A percentile compares a stretch with the other conserved stretches of the same genome.
phyloP scores from a whole-genome alignment of 1,284 basidiomycete species.

The Apiotrichum sp. region DNA sequence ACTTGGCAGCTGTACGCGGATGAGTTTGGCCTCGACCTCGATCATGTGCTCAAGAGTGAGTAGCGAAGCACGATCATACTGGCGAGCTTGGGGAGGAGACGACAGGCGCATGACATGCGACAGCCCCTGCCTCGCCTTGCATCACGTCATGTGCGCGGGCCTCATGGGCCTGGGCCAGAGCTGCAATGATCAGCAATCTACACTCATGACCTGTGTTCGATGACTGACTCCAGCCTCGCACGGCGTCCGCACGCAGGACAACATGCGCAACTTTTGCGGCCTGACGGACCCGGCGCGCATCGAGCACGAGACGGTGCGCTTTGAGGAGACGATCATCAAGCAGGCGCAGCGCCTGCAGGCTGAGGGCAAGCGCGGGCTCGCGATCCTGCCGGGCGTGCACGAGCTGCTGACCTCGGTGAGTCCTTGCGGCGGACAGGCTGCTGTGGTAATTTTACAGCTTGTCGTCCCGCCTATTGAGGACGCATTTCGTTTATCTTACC shows the following conservation, averaged over 20 bases:
- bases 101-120: not conserved
- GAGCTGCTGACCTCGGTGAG: conserved; percentile 33
- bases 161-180: not conserved
- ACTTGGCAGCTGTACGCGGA: conserved; percentile 42
- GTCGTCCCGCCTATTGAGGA: not conserved
- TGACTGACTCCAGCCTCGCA: conserved; percentile 55
- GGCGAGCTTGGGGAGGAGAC: too few species aligned
- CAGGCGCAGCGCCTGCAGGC: conserved; percentile 38
- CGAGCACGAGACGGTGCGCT: conserved; percentile 34
- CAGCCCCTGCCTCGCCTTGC: not conserved
- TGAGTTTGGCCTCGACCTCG: conserved; percentile 42
- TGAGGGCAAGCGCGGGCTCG: conserved; percentile 40
- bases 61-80: not conserved
- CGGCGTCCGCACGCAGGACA: conserved; percentile 66
- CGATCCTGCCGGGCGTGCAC: conserved; percentile 41
- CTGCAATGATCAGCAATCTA: not conserved
- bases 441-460: too few species aligned
- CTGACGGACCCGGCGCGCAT: conserved; percentile 57
- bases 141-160: not conserved
- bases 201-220: too few species aligned
- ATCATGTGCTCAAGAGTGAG: conserved; percentile 42
- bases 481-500: conserved; percentile 8
- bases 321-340: conserved; percentile 43
- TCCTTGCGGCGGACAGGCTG: not conserved
- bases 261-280: conserved; percentile 61